Evolutionary conservation across 345 rosid genomes (phyloP).

Genomic region (Mercurialis annua): DNA sequence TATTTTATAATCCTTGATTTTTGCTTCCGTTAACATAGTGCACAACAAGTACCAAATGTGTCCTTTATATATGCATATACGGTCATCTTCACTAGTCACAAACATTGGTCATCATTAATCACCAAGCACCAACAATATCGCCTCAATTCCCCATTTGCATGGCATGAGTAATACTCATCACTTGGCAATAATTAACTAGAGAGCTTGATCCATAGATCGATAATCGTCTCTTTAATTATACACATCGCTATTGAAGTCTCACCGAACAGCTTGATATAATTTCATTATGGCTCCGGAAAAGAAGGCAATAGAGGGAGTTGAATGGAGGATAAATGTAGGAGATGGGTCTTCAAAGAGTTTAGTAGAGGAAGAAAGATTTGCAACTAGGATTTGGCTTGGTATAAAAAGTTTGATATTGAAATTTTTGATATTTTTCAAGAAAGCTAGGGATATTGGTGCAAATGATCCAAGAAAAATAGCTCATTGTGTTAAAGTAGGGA

Average conservation of each 20-base stretch:
- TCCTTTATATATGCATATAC: constrained; percentile 7
- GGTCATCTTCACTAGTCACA: not conserved
- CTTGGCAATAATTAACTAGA: not conserved
- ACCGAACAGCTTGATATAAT: too few species aligned
- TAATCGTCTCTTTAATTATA: too few species aligned
- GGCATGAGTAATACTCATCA: constrained; percentile 5
- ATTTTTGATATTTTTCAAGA: constrained; percentile 29
- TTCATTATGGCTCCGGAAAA: constrained; percentile 31
- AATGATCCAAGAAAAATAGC: constrained; percentile 45
- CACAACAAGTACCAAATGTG: not conserved
- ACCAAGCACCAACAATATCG: not conserved
- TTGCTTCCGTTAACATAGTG: not conserved
- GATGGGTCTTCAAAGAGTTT: constrained; percentile 39
- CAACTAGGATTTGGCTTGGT: constrained; percentile 25
- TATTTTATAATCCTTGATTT: not conserved
- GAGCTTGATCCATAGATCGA: too few species aligned
- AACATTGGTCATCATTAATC: not conserved
- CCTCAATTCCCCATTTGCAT: constrained; percentile 12
- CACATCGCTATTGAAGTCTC: too few species aligned
- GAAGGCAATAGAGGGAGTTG: constrained; percentile 23
- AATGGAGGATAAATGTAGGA: constrained; percentile 45
- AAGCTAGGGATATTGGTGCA: constrained; percentile 30
- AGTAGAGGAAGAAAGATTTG: constrained; percentile 27
- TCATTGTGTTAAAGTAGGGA: constrained; percentile 45
- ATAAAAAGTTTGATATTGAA: constrained; percentile 21